Percentiles rank a stretch among this genome's conserved stretches.
These are phyloP conservation scores for Sugiyamaella sp. DNA, from an alignment of 1,139 yeast species.

Conservation along the genomic window DNA sequence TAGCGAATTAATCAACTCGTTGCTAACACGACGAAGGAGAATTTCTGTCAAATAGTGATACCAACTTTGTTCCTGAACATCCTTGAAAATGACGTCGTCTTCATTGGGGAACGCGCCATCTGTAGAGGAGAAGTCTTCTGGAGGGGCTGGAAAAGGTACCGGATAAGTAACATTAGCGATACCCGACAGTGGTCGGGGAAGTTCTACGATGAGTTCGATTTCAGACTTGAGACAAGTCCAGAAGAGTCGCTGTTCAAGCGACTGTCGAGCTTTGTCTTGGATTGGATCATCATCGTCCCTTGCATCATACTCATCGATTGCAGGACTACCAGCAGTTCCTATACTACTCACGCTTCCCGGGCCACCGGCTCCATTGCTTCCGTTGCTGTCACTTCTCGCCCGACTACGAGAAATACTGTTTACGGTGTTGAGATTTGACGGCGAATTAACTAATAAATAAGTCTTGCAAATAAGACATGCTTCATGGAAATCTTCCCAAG, in stretches of 20 bases:
- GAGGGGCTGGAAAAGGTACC: constrained; percentile 28
- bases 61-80: constrained; percentile 28
- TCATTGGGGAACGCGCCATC: constrained; percentile 25
- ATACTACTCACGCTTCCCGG: constrained; percentile 13
- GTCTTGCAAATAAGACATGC: constrained; percentile 29
- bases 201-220: constrained; percentile 26
- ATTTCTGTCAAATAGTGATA: constrained; percentile 28
- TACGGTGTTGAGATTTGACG: constrained; percentile 7
- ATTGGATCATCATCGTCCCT: constrained; percentile 16
- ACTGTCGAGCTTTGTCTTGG: constrained; percentile 18
- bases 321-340: constrained; percentile 17
- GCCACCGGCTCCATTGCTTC: constrained; percentile 2
- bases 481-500: constrained; percentile 30
- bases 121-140: constrained; percentile 22
- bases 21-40: constrained; percentile 24
- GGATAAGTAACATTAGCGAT: constrained; percentile 28
- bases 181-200: constrained; percentile 26
- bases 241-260: constrained; percentile 26
- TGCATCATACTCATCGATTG: constrained; percentile 6
- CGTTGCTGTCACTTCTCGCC: constrained; percentile 17
- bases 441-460: constrained; percentile 22
- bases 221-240: constrained; percentile 30
- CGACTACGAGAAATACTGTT: constrained; percentile 17
- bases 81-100: constrained; percentile 23
- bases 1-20: constrained; percentile 25